Evolutionary conservation across 73 alveolate genomes (phyloP).

Genomic region (Paramecium pentaurelia): DNA sequence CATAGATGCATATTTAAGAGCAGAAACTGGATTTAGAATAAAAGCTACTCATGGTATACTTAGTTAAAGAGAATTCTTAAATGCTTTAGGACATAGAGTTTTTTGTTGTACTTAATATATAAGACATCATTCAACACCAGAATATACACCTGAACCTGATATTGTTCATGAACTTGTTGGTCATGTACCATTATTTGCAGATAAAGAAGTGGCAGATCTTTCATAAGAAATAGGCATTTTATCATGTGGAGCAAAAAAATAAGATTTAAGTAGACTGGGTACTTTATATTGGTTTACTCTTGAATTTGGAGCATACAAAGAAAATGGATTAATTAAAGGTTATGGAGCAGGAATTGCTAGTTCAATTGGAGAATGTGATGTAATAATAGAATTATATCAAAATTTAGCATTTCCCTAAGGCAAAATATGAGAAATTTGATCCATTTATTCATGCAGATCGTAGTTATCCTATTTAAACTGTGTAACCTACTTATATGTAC

Average conservation of each 20-base stretch:
- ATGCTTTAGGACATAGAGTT: constrained; percentile 78
- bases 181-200: constrained; percentile 75
- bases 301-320: constrained; percentile 63
- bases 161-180: constrained; percentile 72
- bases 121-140: constrained; percentile 67
- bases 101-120: constrained; percentile 83
- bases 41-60: constrained; percentile 78
- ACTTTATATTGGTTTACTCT: constrained; percentile 68
- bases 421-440: constrained; percentile 36
- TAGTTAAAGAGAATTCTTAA: constrained; percentile 75
- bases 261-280: constrained; percentile 56
- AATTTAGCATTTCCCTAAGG: not conserved
- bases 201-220: constrained; percentile 71
- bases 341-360: constrained; percentile 74
- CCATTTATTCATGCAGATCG: constrained; percentile 6
- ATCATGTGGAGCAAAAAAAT: constrained; percentile 68
- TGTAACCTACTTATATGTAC: constrained; percentile 4
- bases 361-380: constrained; percentile 61
- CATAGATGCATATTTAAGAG: constrained; percentile 60
- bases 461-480: not conserved
- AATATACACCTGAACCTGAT: constrained; percentile 67
- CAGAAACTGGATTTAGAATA: constrained; percentile 79
- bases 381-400: not conserved
- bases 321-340: constrained; percentile 53
- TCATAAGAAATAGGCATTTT: constrained; percentile 72